Base-by-base conservation (phyloP, 2,329 filamentous ascomycete genomes). In the Ceratocystis albifundus region DNA sequence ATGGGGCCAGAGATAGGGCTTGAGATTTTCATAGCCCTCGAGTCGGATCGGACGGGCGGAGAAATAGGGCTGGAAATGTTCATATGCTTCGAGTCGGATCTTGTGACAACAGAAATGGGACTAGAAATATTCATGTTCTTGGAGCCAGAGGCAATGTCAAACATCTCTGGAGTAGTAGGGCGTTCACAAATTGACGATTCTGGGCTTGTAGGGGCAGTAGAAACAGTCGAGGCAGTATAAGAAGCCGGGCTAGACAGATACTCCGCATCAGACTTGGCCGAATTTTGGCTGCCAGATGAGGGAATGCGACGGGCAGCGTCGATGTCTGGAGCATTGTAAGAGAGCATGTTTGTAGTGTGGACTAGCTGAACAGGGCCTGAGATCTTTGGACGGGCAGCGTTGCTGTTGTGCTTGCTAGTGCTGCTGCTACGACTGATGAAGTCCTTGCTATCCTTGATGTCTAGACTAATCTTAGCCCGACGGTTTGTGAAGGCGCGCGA, bases 261-360 rank as follows among this genome's bases (percentile, higher is more conserved):
- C 70, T 93, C 89, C 68, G 88, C 86, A 53, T 84, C 84, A 15
- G 68, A 88, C 70, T 82, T 81, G 67, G 75, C 77, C 2, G 81
- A 79, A 36, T 77, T 78, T 71, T 79, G 79, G 73, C 79, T 79
- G 73, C 79, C 79, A 48, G 82, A 83, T 10, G 79, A 78, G n/a
- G 74, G 71, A n/a, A 70, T 74, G 72, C 73, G 80, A 57, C 79
- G 78, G 15, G 62, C n/a, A 36, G 66, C 44, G 1, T 67, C 62
- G 69, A 96, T 86, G 73, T 96, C 88, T 63, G 93, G 93, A 8
- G 94, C 92, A 73, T 93, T 93, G 81, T 96, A 96, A 6, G 90
- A 91, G 65, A 96, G 86, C 83, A 95, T 90, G 76, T 97, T 99
- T 71, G 94, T 97, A 4, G 93, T 96, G 68, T 94, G 95, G 62